These are phyloP conservation scores for Kwoniella europaea DNA, from an alignment of 768 basidiomycete genomes.

Conservation along the genomic window DNA sequence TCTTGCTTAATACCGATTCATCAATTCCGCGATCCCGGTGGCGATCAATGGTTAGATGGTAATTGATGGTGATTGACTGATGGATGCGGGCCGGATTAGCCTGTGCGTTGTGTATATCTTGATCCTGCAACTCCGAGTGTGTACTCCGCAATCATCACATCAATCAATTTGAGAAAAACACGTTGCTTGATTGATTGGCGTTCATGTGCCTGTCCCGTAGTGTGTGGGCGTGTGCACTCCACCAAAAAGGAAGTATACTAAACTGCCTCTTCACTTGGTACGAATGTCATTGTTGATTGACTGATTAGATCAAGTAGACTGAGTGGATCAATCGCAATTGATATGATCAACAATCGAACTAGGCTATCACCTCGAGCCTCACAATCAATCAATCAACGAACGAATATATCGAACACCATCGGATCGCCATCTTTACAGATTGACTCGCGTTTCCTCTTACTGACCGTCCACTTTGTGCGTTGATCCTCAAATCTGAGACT, in stretches of 20 bases:
- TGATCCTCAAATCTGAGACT: constrained; percentile 3
- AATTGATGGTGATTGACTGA: background rate
- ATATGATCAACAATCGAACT: too few species aligned
- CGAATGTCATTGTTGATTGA: background rate
- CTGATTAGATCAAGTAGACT: background rate
- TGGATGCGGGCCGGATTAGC: too few species aligned
- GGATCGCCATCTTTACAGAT: too few species aligned
- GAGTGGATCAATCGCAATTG: background rate
- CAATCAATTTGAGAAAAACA: background rate
- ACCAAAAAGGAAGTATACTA: background rate
- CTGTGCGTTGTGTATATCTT: too few species aligned
- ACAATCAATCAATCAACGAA: too few species aligned
- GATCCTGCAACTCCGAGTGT: too few species aligned
- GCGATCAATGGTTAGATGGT: too few species aligned
- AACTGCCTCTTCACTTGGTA: background rate
- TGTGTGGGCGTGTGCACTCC: background rate
- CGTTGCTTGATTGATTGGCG: background rate
- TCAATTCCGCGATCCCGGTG: background rate
- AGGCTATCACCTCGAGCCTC: too few species aligned
- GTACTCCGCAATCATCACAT: too few species aligned
- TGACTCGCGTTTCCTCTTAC: too few species aligned
- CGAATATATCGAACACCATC: too few species aligned
- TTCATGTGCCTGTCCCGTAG: background rate
- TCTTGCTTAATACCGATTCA: background rate
- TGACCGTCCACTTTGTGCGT: too few species aligned